Evolutionary conservation across 2,329 filamentous ascomycete species (phyloP).

Genomic region (Stemphylium vesicarium): DNA sequence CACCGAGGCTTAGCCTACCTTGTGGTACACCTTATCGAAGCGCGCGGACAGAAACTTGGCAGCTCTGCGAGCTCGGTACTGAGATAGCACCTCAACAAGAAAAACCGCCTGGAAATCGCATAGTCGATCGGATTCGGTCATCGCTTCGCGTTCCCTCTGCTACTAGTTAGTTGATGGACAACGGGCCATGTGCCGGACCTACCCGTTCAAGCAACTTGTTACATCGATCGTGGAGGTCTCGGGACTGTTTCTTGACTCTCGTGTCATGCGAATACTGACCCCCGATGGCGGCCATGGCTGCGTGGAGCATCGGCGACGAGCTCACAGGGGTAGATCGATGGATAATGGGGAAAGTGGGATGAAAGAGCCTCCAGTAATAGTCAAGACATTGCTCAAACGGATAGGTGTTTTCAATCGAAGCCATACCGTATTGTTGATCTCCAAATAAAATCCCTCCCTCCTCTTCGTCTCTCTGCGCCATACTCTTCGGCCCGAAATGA

Average conservation of each 20-base stretch:
- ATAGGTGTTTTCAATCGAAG: slow-evolving; percentile 39
- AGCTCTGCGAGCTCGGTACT: slow-evolving; percentile 51
- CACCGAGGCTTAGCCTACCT: slow-evolving; percentile 25
- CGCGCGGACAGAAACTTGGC: slow-evolving; percentile 45
- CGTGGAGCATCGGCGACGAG: slow-evolving; percentile 52
- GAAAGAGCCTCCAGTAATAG: slow-evolving; percentile 54
- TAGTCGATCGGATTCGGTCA: slow-evolving; percentile 38
- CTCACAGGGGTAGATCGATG: slow-evolving; percentile 51
- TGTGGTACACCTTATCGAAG: slow-evolving; percentile 48
- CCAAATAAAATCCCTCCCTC: slow-evolving; percentile 45
- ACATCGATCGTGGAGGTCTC: slow-evolving; percentile 51
- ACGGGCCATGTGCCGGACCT: neutral
- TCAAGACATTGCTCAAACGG: slow-evolving; percentile 51
- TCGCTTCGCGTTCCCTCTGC: slow-evolving; percentile 36
- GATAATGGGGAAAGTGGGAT: slow-evolving; percentile 54
- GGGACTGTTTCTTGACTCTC: slow-evolving; percentile 44
- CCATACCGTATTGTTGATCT: slow-evolving; percentile 48
- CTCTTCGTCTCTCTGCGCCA: slow-evolving; percentile 46
- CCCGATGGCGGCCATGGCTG: slow-evolving; percentile 54
- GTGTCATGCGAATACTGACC: slow-evolving; percentile 48
- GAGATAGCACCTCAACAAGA: slow-evolving; percentile 52
- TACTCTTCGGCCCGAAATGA: slow-evolving; percentile 39
- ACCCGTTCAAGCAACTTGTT: slow-evolving; percentile 50
- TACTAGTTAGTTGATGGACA: slow-evolving; percentile 21
- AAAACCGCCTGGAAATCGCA: slow-evolving; percentile 55